phyloP scores from a whole-genome alignment of 1,284 basidiomycete genomes.

The Exobasidium rhododendri region DNA sequence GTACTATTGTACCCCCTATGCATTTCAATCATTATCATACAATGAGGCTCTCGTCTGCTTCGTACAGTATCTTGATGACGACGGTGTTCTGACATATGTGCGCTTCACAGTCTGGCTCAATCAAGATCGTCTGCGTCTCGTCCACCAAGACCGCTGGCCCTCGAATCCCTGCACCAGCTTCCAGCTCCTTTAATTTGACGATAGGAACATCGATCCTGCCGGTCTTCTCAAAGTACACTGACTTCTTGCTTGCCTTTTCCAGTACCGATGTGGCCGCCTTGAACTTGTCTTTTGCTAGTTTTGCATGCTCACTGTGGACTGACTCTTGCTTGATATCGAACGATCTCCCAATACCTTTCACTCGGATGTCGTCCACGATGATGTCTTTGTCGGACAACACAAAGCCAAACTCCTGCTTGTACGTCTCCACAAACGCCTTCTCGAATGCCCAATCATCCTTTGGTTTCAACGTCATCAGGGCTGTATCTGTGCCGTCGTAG shows the following conservation, averaged over 20 bases:
- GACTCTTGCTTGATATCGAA: conserved; percentile 77
- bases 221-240: conserved; percentile 74
- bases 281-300: conserved; percentile 51
- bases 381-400: conserved; percentile 72
- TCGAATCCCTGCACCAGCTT: conserved; percentile 67
- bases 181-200: conserved; percentile 67
- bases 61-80: conserved; percentile 36
- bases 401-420: conserved; percentile 72
- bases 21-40: background rate
- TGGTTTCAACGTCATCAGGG: conserved; percentile 75
- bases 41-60: conserved; percentile 6
- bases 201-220: conserved; percentile 79
- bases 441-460: conserved; percentile 64
- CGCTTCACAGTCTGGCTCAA: conserved; percentile 56
- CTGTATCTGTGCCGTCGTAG: conserved; percentile 71
- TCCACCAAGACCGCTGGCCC: conserved; percentile 89
- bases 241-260: conserved; percentile 22
- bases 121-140: conserved; percentile 83
- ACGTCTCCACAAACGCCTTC: conserved; percentile 65
- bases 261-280: conserved; percentile 57
- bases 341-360: conserved; percentile 74
- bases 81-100: conserved; percentile 37
- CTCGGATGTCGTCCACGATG: conserved; percentile 88
- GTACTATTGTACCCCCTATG: background rate
- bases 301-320: conserved; percentile 67